These are phyloP conservation scores for Annona squamosa DNA, from an alignment of 164 flowering plant species.

Conservation along the genomic window DNA sequence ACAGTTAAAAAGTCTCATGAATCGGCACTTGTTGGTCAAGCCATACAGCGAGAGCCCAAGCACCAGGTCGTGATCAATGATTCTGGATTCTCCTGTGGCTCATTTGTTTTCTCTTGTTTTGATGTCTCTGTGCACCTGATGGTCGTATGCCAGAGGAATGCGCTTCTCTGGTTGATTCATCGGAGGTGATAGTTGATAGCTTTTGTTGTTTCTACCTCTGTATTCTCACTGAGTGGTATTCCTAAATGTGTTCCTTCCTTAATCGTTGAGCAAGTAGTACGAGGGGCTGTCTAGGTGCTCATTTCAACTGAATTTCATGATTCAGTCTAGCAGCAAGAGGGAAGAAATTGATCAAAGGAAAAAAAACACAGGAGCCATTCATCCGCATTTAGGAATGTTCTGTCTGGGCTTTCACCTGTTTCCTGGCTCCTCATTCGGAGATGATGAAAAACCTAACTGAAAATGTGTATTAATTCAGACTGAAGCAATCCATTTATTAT, in stretches of 20 bases:
- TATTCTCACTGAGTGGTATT: not conserved
- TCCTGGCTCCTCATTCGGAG: no score
- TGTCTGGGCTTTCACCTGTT: no score
- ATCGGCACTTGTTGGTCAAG: not conserved
- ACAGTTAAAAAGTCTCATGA: constrained; percentile 23
- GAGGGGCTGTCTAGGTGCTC: not conserved
- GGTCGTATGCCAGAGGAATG: constrained; percentile 20
- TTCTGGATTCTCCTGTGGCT: not conserved
- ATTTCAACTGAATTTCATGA: not conserved
- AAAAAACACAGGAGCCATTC: no score
- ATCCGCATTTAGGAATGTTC: no score
- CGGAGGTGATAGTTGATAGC: constrained; percentile 40
- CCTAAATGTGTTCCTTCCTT: not conserved
- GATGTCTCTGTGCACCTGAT: constrained; percentile 44
- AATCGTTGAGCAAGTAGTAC: not conserved
- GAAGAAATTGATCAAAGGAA: not conserved
- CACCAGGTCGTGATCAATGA: not conserved
- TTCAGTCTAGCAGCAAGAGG: not conserved
- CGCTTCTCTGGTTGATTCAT: constrained; percentile 26
- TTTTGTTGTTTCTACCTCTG: not conserved
- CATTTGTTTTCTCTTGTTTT: constrained; percentile 6
- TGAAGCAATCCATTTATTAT: no score
- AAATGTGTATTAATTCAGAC: no score
- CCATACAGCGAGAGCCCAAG: not conserved
- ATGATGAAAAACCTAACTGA: no score